A percentile compares a stretch with the other conserved stretches of the same genome.
These are phyloP conservation scores for Paramarasmius palmivorus DNA, from an alignment of 1,284 basidiomycete genomes.

Conservation along the genomic window DNA sequence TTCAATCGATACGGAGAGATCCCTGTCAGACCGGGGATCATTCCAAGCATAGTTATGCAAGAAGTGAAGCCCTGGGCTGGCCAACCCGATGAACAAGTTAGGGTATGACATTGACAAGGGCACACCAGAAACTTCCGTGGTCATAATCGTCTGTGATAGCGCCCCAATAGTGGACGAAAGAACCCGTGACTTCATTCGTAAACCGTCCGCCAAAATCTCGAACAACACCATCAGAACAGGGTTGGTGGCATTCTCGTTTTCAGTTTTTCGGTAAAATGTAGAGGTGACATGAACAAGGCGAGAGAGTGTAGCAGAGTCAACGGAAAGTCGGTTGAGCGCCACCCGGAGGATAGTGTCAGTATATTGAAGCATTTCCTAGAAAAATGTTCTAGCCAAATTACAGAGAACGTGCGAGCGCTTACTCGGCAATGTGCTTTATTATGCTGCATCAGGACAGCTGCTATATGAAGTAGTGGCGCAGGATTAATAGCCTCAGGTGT, in stretches of 20 bases:
- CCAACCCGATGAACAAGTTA: constrained; percentile 37
- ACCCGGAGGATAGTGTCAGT: constrained; percentile 60
- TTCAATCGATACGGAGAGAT: constrained; percentile 51
- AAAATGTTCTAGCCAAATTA: constrained; percentile 4
- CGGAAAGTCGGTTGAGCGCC: constrained; percentile 48
- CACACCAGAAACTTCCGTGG: constrained; percentile 24
- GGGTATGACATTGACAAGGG: constrained; percentile 23
- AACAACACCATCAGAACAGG: constrained; percentile 48
- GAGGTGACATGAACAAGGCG: constrained; percentile 52
- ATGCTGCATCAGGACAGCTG: constrained; percentile 53
- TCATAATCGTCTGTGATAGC: constrained; percentile 32
- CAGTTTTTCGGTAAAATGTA: constrained; percentile 39
- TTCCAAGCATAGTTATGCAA: constrained; percentile 48
- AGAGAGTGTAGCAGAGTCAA: constrained; percentile 45
- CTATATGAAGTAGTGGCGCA: constrained; percentile 52
- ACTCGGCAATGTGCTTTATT: constrained; percentile 63
- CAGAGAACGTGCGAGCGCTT: constrained; percentile 18
- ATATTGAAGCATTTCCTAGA: constrained; percentile 57
- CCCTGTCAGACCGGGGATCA: constrained; percentile 46
- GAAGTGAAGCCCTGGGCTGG: constrained; percentile 52
- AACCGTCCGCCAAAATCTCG: constrained; percentile 55
- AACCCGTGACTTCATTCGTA: constrained; percentile 53
- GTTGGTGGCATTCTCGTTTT: constrained; percentile 33
- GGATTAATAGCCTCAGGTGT: constrained; percentile 48
- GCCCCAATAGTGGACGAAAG: constrained; percentile 48